Base-by-base conservation (phyloP, 306 rosid species). In the Cicer bijugum region DNA sequence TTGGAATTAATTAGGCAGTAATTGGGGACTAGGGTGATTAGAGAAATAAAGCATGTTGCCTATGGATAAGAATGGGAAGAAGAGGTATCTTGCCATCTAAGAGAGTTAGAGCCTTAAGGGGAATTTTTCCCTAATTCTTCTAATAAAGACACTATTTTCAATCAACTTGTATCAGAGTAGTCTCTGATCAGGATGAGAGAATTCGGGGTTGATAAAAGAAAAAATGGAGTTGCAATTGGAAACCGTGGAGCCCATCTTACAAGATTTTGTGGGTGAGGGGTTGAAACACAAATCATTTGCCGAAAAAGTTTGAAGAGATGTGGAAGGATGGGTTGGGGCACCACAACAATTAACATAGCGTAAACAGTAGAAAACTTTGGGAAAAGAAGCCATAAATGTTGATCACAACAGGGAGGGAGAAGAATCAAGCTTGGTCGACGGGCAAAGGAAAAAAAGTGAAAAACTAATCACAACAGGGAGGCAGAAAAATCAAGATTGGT, bases 121-220 rank as follows among this genome's bases (percentile, higher is more conserved):
- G 42, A 12, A 58, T 12, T 58, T 1, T 12, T 33, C 43, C 43
- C 65, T 33, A 35, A 59, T 11, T 59, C 43, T 11, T 58, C 42
- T 6, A 2, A 28, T 23, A 12, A 58, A 28, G 23, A 53, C 59
- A 53, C 14, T 53, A 53, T 10, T 16, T 53, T 53, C 59, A 53
- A 53, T 53, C 33, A 53, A 53, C 59, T 53, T 16, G 12, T 6
- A 52, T 52, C 58, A 52, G 58, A 16, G 58, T 52, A 52, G 17
- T 15, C 9, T 52, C 58, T 52, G 58, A 7, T 52, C 58, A 52
- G 58, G 17, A 52, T 7, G 28, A 47, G 16, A 52, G 11, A 52
- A 52, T 52, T 52, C 33, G 7, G 11, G 28, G 23, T 52, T 16
- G 23, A 16, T 52, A 2, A 11, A 8, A 57, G 12, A 20, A 20